Evolutionary conservation across 352 stramenopile genomes (phyloP).

Genomic region (Phytopythium helicoides): DNA sequence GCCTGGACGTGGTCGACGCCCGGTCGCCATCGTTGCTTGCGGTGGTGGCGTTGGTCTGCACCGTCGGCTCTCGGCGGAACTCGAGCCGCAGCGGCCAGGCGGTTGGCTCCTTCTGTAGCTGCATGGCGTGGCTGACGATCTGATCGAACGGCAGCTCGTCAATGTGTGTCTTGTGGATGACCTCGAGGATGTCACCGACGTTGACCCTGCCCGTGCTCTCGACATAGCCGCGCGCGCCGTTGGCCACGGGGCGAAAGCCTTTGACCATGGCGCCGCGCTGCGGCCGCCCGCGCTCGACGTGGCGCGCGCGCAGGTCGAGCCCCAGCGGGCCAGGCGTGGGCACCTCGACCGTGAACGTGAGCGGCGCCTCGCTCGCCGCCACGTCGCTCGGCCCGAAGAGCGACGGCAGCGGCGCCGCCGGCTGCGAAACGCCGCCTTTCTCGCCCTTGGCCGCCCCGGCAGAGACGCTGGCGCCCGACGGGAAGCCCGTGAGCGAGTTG

Average conservation of each 20-base stretch:
- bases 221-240: conserved; percentile 56
- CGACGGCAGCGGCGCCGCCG: conserved; percentile 9
- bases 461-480: conserved; percentile 18
- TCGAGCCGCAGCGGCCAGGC: conserved; percentile 77
- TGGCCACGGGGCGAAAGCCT: conserved; percentile 61
- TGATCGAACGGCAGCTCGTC: conserved; percentile 84
- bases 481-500: conserved; percentile 35
- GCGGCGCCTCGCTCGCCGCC: conserved; percentile 44
- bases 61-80: conserved; percentile 56
- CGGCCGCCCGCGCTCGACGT: conserved; percentile 72
- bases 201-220: conserved; percentile 76
- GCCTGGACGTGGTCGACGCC: conserved; percentile 18
- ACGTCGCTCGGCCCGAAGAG: conserved; percentile 56
- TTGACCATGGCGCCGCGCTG: conserved; percentile 79
- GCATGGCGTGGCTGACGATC: conserved; percentile 76
- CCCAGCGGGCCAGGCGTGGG: conserved; percentile 63
- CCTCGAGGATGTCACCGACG: conserved; percentile 71
- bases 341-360: conserved; percentile 78
- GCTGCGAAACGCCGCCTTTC: conserved; percentile 4
- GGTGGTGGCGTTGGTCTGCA: neutral
- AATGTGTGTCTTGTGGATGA: conserved; percentile 75
- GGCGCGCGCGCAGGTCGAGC: conserved; percentile 64
- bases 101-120: conserved; percentile 60
- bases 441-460: conserved; percentile 1
- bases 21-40: conserved; percentile 26